Base-by-base conservation (phyloP, 805 yeast species). In the Candida qinlingensis region DNA sequence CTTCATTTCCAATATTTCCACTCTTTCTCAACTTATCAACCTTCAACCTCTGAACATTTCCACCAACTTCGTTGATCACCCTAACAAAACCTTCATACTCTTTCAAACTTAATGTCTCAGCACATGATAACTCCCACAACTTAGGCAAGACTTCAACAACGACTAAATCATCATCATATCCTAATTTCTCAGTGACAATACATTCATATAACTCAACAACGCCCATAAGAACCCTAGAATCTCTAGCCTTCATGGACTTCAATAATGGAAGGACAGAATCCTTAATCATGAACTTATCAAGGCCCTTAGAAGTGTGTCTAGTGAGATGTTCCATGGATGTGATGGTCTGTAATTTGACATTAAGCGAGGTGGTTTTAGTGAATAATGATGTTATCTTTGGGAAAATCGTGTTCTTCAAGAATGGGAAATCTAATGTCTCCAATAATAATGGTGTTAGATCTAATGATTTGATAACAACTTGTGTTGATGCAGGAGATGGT, bases 261-360 rank as follows among this genome's bases (percentile, higher is more conserved):
- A 92, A 70, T 26, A 92, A 67, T 0, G 97, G 97, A n/a, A 94
- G 66, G 37, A 94, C 71, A 47, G 85, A 87, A 43, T 92, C 97
- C 35, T 75, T 73, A 34, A 90, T 78, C 3, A 86, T 78, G 46
- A 79, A 76, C 54, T 80, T 81, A 57, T 91, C 96, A 46, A 90
- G 73, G 6, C 80, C 75, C 51, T 81, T 81, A 25, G 74, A 70
- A 25, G 72, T 75, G n/a, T 49, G 44, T 1, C 28, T 34, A 13
- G 87, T 75, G 58, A 90, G 66, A 42, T 69, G 60, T 11, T 77
- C 73, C 56, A 90, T 81, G 1, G 87, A 74, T 19, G 73, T 68
- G 26, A 89, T 72, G 2, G 94, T 79, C 12, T 79, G 74, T 13
- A 85, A 70, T 59, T 94, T 92, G 29, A 94, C 85, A 5, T 86